Conservation (phyloP, 768 basidiomycete genomes). For the Psilocybe cubensis region DNA sequence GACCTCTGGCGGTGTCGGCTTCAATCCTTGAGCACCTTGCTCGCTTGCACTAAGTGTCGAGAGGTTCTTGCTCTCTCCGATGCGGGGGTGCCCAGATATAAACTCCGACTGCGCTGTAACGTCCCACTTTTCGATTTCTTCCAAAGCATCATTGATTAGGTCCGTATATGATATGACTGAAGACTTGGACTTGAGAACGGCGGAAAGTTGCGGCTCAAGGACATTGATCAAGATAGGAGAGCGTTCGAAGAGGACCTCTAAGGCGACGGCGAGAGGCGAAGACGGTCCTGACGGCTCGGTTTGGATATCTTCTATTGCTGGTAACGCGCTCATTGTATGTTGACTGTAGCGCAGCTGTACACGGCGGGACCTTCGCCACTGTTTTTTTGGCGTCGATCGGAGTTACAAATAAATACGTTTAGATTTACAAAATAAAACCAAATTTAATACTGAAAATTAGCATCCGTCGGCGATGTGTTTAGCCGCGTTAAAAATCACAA, state of each 20-base stretch:
- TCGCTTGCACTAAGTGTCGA: constrained; percentile 80
- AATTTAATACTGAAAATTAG: too few relatives aligned
- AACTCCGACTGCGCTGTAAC: constrained; percentile 58
- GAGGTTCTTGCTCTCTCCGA: constrained; percentile 80
- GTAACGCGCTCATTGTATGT: constrained; percentile 31
- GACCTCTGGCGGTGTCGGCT: constrained; percentile 73
- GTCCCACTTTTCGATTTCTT: constrained; percentile 57
- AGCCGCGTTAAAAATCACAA: too few relatives aligned
- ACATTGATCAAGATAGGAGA: constrained; percentile 56
- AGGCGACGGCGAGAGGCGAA: constrained; percentile 39
- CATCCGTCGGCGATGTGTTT: too few relatives aligned
- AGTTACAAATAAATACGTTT: too few relatives aligned
- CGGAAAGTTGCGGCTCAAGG: constrained; percentile 58
- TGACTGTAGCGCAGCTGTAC: too few relatives aligned
- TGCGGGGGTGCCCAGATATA: constrained; percentile 85
- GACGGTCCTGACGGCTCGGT: constrained; percentile 30
- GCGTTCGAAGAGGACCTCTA: constrained; percentile 59
- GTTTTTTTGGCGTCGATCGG: too few relatives aligned
- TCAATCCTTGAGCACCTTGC: constrained; percentile 57
- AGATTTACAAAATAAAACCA: too few relatives aligned
- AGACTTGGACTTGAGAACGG: constrained; percentile 26
- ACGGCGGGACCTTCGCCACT: too few relatives aligned
- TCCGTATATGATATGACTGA: constrained; percentile 47
- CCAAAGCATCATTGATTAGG: constrained; percentile 59
- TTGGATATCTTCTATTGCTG: constrained; percentile 36